Percentiles rank a stretch among this genome's conserved stretches.
Evolutionary conservation across 1,284 basidiomycete genomes (phyloP).

Genomic region (Anthracocystis panici-leucophaei): DNA sequence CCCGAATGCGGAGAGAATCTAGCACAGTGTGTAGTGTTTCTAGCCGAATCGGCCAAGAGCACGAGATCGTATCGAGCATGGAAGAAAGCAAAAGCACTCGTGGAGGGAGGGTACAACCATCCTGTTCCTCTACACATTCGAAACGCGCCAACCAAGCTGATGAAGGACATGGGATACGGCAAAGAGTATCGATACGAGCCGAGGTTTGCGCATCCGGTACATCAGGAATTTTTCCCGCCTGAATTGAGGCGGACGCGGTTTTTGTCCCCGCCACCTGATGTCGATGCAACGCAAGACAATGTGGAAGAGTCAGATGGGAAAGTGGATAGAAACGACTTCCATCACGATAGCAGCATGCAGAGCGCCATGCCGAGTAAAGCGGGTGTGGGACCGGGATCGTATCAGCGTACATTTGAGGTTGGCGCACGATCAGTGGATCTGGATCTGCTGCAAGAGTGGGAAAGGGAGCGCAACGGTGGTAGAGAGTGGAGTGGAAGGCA

Average conservation of each 20-base stretch:
- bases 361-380: conserved; percentile 21
- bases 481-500: conserved; percentile 76
- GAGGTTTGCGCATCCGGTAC: conserved; percentile 75
- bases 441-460: conserved; percentile 79
- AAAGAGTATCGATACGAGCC: conserved; percentile 78
- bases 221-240: conserved; percentile 72
- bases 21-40: conserved; percentile 83
- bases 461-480: conserved; percentile 76
- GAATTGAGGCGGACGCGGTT: conserved; percentile 72
- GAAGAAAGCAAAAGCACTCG: conserved; percentile 60
- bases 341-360: conserved; percentile 24
- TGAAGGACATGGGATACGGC: conserved; percentile 82
- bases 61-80: conserved; percentile 73
- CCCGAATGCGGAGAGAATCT: conserved; percentile 74
- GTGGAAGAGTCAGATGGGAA: background rate
- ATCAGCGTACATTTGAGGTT: conserved; percentile 62
- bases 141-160: conserved; percentile 86
- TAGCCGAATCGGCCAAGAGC: conserved; percentile 85
- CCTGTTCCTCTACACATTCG: conserved; percentile 82
- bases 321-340: conserved; percentile 14
- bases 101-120: conserved; percentile 66
- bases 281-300: background rate
- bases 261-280: conserved; percentile 73
- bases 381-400: conserved; percentile 56
- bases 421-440: conserved; percentile 76